Evolutionary conservation across 306 rosid genomes (phyloP), one percentile per base, ranked within the genome.

Genomic region (Fagus sylvatica): DNA sequence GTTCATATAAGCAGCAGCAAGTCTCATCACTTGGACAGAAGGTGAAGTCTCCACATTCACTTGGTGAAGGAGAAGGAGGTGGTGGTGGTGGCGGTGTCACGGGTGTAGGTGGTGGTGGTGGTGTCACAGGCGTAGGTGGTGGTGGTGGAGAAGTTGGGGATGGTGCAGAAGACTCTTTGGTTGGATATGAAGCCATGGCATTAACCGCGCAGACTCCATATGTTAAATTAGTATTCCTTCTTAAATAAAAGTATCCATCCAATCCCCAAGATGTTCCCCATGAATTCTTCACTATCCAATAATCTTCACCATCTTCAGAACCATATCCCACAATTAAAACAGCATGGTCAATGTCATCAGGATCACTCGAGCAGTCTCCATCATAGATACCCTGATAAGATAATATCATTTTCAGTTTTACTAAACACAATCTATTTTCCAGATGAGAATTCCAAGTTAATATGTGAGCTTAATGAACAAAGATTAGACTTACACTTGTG

Each of bases 231-330:
- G 88, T 88, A 28, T 90, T 92, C 80, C 96, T 92, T 85, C 39
- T 90, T 1, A 92, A 82, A 70, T 83, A 85, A 67, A 92, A 42
- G 80, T 89, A 92, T 13, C 97, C 97, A 15, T 87, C 87, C 0
- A 92, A 43, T 67, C 97, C 97, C 97, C 97, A 92, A 8, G 40
- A 49, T 66, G 92, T 86, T 59, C 97, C 97, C 97, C 97, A 92
- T 0, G 97, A 92, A 83, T 92, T 92, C 82, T 92, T 92, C 30
- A 84, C 92, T 33, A 92, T 92, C 97, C 97, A 92, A 53, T 90
- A 92, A 85, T 92, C 96, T 70, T 87, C 91, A 64, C 43, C 84
- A 28, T 76, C 84, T 59, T 87, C 92, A 34, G 97, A 92, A 0
- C 92, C 96, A 68, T 90, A 92, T 7, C 97, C 97, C 37, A 92